Conservation (phyloP, 2,329 filamentous ascomycete genomes). For the Alternaria gansuensis region DNA sequence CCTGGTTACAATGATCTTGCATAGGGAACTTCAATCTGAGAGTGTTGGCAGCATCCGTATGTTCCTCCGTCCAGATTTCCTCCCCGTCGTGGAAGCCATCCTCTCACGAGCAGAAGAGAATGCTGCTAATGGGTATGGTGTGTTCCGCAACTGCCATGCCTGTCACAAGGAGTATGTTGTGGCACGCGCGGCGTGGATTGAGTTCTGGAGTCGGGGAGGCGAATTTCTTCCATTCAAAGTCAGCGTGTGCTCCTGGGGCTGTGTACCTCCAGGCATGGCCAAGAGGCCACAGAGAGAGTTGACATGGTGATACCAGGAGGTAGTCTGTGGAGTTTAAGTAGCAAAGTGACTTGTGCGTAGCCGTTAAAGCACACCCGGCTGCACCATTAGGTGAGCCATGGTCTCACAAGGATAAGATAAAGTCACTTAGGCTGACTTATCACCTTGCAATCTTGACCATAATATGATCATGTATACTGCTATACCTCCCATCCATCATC, state of each 20-base stretch:
- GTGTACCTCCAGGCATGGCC: constrained; percentile 36
- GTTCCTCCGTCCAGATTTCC: neutral
- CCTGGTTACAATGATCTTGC: constrained; percentile 27
- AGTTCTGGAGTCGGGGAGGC: constrained; percentile 36
- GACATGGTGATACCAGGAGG: constrained; percentile 12
- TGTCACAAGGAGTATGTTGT: constrained; percentile 44
- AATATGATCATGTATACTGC: neutral
- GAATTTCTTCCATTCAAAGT: constrained; percentile 36
- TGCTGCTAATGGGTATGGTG: constrained; percentile 23
- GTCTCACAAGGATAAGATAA: constrained; percentile 1
- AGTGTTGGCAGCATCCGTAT: constrained; percentile 1
- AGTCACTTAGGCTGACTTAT: constrained; percentile 1
- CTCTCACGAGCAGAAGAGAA: constrained; percentile 29
- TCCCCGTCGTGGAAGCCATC: constrained; percentile 20
- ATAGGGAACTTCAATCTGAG: constrained; percentile 22
- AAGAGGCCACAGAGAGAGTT: constrained; percentile 22
- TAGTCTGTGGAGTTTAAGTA: neutral
- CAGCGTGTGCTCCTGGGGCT: constrained; percentile 46
- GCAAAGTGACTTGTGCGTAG: neutral
- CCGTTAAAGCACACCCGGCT: neutral
- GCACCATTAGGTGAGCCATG: neutral
- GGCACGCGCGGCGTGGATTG: constrained; percentile 44
- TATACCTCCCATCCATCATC: constrained; percentile 24
- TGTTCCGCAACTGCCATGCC: constrained; percentile 37
- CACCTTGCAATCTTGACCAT: neutral